Base-by-base conservation (phyloP, 352 stramenopile species). In the Phytophthora pisi region DNA sequence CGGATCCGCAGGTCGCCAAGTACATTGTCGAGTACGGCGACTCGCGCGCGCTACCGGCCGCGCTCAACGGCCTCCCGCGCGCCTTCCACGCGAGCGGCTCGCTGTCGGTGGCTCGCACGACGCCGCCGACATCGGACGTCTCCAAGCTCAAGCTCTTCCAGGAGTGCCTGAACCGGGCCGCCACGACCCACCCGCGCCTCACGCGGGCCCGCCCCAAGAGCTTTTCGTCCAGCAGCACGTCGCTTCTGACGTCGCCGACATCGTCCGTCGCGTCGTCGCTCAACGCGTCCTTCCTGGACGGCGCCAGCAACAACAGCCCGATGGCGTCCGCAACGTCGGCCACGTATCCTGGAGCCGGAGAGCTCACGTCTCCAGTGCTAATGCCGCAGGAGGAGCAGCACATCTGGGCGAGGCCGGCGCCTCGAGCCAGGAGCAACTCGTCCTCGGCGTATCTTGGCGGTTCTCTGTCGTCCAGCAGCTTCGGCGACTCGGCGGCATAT, bases 1-100 rank as follows among this genome's bases (percentile, higher is more conserved):
- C 78, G 42, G 77, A 90, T 18, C 40, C 61, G 20, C 66, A 74
- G 34, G 50, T 70, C 10, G 70, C 62, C 59, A 82, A 78, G 60
- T 94, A 79, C 61, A 75, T 92, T 5, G 75, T 96, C 30, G 86
- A 96, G 66, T 93, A 85, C 63, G 88, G 90, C 57, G 88, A 96
- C 57, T 73, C 76, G 0, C 81, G 88, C 0, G 81, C 78, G 11
- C 66, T 96, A 2, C 51, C 66, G 0, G 61, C 47, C 3, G 86
- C 82, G 1, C 67, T 96, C 5, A 72, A 54, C 15, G 69, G 72
- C 4, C 60, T 96, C 2, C 49, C 66, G 4, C 59, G 56, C 2
- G 57, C 62, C 7, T 68, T 82, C 18, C 70, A 86, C 20, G 30
- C 68, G 5, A 77, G 42, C 31, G 81, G 81, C 15, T 56, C 76